A percentile compares a stretch with the other conserved stretches of the same genome.
These are phyloP conservation scores for Aspergillus cejpii DNA, from an alignment of 2,329 filamentous ascomycete genomes.

Conservation along the genomic window DNA sequence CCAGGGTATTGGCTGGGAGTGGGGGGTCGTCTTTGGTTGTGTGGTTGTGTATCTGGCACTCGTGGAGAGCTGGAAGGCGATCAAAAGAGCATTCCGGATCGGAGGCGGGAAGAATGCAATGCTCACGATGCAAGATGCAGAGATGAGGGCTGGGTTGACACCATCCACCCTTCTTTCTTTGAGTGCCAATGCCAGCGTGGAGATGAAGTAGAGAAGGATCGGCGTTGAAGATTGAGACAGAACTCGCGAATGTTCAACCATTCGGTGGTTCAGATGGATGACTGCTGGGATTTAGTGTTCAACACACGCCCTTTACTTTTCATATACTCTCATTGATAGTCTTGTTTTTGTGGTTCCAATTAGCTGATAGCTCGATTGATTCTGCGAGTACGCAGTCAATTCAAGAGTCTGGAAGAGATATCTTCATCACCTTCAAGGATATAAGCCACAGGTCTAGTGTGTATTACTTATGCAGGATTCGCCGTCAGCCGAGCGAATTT, in stretches of 20 bases:
- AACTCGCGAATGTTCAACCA: conserved; percentile 10
- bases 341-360: too few relatives aligned
- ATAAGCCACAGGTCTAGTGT: too few relatives aligned
- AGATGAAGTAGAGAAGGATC: conserved; percentile 17
- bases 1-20: conserved; percentile 59
- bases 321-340: conserved; percentile 8
- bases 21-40: conserved; percentile 58
- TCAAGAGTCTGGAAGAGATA: too few relatives aligned
- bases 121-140: conserved; percentile 29
- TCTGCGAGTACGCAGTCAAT: too few relatives aligned
- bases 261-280: background rate
- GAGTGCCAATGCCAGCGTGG: conserved; percentile 22
- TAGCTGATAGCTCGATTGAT: too few relatives aligned
- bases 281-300: conserved; percentile 5
- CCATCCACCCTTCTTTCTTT: conserved; percentile 18
- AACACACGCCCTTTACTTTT: conserved; percentile 10
- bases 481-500: too few relatives aligned
- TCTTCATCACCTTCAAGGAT: too few relatives aligned
- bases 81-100: conserved; percentile 46
- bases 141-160: conserved; percentile 26
- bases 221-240: background rate
- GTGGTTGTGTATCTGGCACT: conserved; percentile 55
- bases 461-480: too few relatives aligned
- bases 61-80: conserved; percentile 60
- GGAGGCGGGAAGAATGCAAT: conserved; percentile 29